phyloP scores from a whole-genome alignment of 164 flowering plant species.

The Vitis rupestris region DNA sequence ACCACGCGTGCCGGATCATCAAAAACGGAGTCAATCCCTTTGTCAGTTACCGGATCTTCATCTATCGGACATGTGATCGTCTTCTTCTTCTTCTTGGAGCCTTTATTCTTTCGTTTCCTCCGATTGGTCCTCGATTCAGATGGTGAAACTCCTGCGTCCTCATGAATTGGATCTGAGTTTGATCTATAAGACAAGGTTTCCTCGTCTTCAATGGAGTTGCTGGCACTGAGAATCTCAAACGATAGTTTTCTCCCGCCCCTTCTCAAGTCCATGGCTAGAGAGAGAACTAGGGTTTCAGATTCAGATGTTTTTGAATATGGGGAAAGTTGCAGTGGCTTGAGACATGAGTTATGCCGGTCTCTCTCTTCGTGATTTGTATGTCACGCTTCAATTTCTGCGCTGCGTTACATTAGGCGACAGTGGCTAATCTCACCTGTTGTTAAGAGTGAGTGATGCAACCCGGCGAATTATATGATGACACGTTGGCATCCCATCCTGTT shows the following conservation, averaged over 20 bases:
- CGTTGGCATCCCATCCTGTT: too few species aligned
- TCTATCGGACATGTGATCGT: constrained; percentile 14
- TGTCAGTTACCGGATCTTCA: constrained; percentile 23
- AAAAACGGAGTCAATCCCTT: constrained; percentile 12
- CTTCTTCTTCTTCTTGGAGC: constrained; percentile 34
- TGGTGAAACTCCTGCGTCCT: not conserved
- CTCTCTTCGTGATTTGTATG: too few species aligned
- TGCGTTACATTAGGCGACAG: too few species aligned
- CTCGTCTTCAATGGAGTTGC: constrained; percentile 17
- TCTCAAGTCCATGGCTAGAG: constrained; percentile 41
- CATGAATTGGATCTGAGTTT: constrained; percentile 31
- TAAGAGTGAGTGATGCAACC: too few species aligned
- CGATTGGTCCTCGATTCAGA: constrained; percentile 14
- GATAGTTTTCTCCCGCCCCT: constrained; percentile 53
- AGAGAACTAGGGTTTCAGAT: not conserved
- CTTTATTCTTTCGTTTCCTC: constrained; percentile 32
- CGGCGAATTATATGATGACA: too few species aligned
- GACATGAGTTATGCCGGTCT: too few species aligned
- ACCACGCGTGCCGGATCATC: constrained; percentile 5
- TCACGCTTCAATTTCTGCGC: too few species aligned
- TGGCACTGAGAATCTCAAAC: constrained; percentile 49
- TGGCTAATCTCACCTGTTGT: too few species aligned
- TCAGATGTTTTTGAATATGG: too few species aligned
- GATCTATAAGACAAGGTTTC: constrained; percentile 26
- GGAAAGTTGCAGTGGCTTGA: too few species aligned